Base-by-base conservation (phyloP, 1,139 yeast genomes). In the Candida glucosophila region DNA sequence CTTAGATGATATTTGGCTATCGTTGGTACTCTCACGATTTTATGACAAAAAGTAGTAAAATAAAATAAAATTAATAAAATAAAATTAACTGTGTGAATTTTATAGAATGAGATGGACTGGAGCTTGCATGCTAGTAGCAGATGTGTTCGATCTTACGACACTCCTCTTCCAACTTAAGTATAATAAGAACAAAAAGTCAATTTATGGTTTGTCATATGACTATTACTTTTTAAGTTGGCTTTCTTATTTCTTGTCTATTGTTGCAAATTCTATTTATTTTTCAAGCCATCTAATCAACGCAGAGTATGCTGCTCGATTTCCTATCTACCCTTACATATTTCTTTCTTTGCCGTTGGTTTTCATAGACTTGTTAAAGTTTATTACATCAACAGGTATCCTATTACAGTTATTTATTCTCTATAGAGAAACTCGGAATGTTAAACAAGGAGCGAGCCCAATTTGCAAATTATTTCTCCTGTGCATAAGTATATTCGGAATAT, bases 201-300 rank as follows among this genome's bases (percentile, higher is more conserved):
- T 56, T 9, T 33, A 37, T 21, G 58, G 58, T 0, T 22, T 55
- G 6, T 56, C 64, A 2, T 52, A 35, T 30, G 63, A 58, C 30
- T 39, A 35, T 18, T 25, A 39, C 3, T 9, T 43, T 3, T 29
- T 50, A 9, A 31, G 39, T 5, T 24, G 41, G 22, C 11, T 47
- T 1, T 33, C 41, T 5, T 28, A 29, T 21, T 12, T 35, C 3
- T 19, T 35, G 6, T 36, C 37, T 14, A 17, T 43, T 2, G 10
- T 36, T 7, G 30, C 41, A n/a, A 34, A 43, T 5, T n/a, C 35
- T 5, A 18, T 24, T 18, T 52, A 49, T 34, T 12, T 14, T n/a
- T 24, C 20, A 13, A 35, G 30, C 25, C 12, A 26, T 1, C 19
- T 19, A 5, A 28, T 45, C 2, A 23, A 16, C 5, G 12, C 22